Percentiles rank a stretch among this genome's conserved stretches.
phyloP scores from a whole-genome alignment of 1,139 yeast species.

The Blastobotrys proliferans region DNA sequence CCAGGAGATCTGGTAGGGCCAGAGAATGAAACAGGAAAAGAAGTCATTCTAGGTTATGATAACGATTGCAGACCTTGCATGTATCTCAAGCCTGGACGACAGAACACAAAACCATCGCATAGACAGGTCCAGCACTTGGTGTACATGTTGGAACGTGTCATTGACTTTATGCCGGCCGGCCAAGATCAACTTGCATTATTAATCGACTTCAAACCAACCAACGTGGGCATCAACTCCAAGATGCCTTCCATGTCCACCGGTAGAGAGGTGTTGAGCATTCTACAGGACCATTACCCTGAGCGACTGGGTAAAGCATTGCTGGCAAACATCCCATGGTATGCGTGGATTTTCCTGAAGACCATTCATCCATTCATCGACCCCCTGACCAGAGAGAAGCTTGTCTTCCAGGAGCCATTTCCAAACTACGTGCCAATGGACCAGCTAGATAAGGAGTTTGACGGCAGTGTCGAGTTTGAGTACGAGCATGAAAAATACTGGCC shows the following conservation, averaged over 20 bases:
- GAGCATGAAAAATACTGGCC: conserved; percentile 81
- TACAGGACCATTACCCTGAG: conserved; percentile 96
- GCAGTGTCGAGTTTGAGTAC: conserved; percentile 77
- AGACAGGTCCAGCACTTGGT: conserved; percentile 92
- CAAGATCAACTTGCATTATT: conserved; percentile 82
- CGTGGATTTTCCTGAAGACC: conserved; percentile 81
- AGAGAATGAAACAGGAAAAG: conserved; percentile 86
- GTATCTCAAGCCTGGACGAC: conserved; percentile 86
- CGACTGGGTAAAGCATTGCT: conserved; percentile 86
- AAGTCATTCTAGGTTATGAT: conserved; percentile 84
- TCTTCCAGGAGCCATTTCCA: conserved; percentile 82
- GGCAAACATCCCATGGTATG: conserved; percentile 90
- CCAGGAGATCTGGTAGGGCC: conserved; percentile 59
- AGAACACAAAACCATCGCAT: conserved; percentile 81
- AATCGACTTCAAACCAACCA: conserved; percentile 79
- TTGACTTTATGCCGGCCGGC: conserved; percentile 92
- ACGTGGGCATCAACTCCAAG: conserved; percentile 53
- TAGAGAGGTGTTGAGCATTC: conserved; percentile 75
- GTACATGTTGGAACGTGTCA: conserved; percentile 82
- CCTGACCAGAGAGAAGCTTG: conserved; percentile 83
- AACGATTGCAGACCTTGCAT: conserved; percentile 85
- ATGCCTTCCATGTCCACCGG: conserved; percentile 81
- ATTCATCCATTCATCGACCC: conserved; percentile 96
- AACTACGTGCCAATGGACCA: conserved; percentile 78
- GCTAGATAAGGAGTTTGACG: conserved; percentile 80